Evolutionary conservation across 352 stramenopile species (phyloP).

Genomic region (Plasmopara muralis): DNA sequence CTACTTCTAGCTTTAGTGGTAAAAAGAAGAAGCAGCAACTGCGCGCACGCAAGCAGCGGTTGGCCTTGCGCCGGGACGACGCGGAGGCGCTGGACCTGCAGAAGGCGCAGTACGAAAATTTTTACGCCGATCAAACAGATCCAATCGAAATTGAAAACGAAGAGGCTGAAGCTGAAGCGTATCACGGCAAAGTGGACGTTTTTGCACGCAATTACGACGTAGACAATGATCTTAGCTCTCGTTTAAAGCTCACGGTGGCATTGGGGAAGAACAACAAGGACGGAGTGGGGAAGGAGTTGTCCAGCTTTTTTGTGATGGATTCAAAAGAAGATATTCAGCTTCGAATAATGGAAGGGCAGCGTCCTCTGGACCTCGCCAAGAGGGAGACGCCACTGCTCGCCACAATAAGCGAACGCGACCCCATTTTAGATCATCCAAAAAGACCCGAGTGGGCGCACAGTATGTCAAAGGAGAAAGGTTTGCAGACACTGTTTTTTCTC

Average conservation of each 20-base stretch:
- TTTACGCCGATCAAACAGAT: constrained; percentile 30
- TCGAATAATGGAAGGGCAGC: constrained; percentile 77
- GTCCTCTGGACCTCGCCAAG: constrained; percentile 47
- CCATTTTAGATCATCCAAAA: constrained; percentile 65
- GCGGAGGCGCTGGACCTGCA: constrained; percentile 46
- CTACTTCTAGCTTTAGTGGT: constrained; percentile 63
- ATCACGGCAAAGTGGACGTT: constrained; percentile 49
- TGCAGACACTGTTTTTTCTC: constrained; percentile 4
- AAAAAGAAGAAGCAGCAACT: constrained; percentile 86
- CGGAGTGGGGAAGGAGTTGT: constrained; percentile 73
- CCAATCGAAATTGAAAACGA: constrained; percentile 9
- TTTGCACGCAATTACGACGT: constrained; percentile 65
- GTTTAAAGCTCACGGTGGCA: constrained; percentile 73
- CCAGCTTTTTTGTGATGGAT: constrained; percentile 83
- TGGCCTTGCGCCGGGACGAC: constrained; percentile 58
- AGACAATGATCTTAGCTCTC: constrained; percentile 52
- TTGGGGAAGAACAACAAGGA: constrained; percentile 81
- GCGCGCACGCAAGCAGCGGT: constrained; percentile 71
- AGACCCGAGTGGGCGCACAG: constrained; percentile 67
- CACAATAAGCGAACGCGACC: constrained; percentile 49
- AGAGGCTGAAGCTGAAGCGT: constrained; percentile 31
- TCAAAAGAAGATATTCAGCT: constrained; percentile 84
- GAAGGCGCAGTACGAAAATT: constrained; percentile 47
- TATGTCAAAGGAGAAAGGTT: constrained; percentile 80
- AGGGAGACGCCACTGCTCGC: constrained; percentile 54